These are phyloP conservation scores for Gossypium sturtianum DNA, from an alignment of 345 rosid genomes.

Conservation along the genomic window DNA sequence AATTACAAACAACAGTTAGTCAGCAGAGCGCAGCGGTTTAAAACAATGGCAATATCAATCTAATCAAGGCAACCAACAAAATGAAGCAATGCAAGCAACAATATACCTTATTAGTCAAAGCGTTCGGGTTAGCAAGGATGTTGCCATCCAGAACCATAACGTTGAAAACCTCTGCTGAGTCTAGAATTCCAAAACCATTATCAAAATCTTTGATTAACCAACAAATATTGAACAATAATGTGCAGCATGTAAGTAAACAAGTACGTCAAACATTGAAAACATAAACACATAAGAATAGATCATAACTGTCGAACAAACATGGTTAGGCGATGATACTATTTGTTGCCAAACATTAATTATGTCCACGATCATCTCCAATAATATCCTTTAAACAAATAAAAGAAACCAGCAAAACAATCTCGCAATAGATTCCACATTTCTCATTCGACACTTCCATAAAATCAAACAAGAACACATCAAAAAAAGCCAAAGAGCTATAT, in stretches of 20 bases:
- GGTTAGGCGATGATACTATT: background rate
- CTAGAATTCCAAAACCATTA: slow-evolving; percentile 13
- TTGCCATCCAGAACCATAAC: slow-evolving; percentile 6
- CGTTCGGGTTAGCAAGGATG: slow-evolving; percentile 13
- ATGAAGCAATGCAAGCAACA: background rate
- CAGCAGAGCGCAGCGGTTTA: background rate
- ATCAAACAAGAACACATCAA: background rate
- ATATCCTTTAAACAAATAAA: background rate
- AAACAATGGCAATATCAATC: background rate
- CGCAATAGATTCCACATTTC: background rate
- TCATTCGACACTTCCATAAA: background rate
- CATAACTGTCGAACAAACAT: background rate
- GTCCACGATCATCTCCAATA: background rate
- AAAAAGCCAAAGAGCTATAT: background rate
- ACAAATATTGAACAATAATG: background rate
- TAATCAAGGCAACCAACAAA: background rate
- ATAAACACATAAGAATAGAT: background rate
- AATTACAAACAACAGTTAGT: background rate
- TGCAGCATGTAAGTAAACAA: background rate
- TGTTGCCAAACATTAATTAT: background rate
- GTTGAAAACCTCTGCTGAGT: slow-evolving; percentile 16
- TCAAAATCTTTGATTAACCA: background rate
- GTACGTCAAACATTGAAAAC: background rate
- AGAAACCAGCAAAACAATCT: background rate
- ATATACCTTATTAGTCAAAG: slow-evolving; percentile 31